Percentiles rank a stretch among this genome's conserved stretches.
Evolutionary conservation across 768 basidiomycete genomes (phyloP).

Genomic region (Pleurotus salmoneostramineus): DNA sequence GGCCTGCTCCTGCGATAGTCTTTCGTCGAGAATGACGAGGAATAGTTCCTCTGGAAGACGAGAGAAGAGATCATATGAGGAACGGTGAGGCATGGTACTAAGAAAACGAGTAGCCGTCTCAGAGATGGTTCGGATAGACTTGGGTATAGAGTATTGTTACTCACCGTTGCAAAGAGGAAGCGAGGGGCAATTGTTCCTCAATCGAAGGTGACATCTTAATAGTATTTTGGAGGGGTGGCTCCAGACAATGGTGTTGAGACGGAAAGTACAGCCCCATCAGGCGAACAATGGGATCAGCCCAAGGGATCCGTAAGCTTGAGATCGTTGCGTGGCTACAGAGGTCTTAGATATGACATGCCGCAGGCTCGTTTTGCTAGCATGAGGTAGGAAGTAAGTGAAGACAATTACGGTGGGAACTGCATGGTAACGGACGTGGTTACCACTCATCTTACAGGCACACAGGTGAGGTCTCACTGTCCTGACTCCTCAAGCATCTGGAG

Average conservation of each 20-base stretch:
- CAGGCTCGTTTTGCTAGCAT: neutral
- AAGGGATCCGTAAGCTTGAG: neutral
- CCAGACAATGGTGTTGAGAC: neutral
- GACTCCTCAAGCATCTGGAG: neutral
- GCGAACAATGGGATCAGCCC: neutral
- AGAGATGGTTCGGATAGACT: too few species aligned
- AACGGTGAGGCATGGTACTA: too few species aligned
- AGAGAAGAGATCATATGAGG: neutral
- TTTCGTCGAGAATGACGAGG: neutral
- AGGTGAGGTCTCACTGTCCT: neutral
- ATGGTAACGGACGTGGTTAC: neutral
- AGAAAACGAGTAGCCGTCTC: too few species aligned
- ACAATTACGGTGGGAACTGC: neutral
- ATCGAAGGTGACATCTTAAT: neutral
- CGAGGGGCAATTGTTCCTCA: neutral
- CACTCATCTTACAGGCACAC: neutral
- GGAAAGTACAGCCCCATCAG: neutral
- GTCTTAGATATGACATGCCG: neutral
- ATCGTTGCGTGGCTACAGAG: neutral
- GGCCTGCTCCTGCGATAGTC: neutral
- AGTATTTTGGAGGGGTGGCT: neutral
- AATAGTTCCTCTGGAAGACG: conserved; percentile 1
- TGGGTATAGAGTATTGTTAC: neutral
- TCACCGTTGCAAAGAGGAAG: neutral
- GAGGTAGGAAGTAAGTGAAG: neutral